Base-by-base conservation (phyloP, 1,284 basidiomycete genomes). In the Pascua guehoae region DNA sequence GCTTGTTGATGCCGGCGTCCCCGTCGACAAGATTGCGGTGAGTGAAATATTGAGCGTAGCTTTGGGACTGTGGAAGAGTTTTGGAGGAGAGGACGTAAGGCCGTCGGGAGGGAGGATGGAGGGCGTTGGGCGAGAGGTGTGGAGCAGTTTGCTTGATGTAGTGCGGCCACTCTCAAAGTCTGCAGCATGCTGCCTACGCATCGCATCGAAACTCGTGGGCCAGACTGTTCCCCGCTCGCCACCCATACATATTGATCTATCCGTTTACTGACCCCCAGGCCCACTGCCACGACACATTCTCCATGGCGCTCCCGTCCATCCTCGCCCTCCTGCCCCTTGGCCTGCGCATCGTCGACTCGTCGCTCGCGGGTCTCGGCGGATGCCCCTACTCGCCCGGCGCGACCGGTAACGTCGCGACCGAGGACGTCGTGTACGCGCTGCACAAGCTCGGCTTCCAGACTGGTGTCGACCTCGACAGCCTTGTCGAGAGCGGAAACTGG, bases 321-420 rank as follows among this genome's bases (percentile, higher is more conserved):
- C 65, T 81, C 8, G 67, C 79, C 39, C 68, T 79, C 15, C 72
- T 80, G 2, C 67, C 70, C 5, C 66, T 74, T 17, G 80, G 81
- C 10, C 78, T 94, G 4, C 56, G 66, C 4, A 78, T 79, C 2
- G 74, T 81, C 18, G 80, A 82, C 62, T 69, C 79, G 5, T 87
- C 88, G 2, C 84, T 96, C 7, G 90, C 86, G 5, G 92, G 93
- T 0, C 83, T 97, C 0, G 94, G 94, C 2, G 92, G 93, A 12
- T 97, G 94, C 69, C 93, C 94, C 1, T 98, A 93, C 76, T 92
- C 91, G 0, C 94, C 94, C 0, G 93, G 93, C 1, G 91, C 92
- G 5, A 93, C 89, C 0, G 91, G 91, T n/a, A 94, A 94, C 66
- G 88, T 93, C 32, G 87, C 89, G 0, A 94, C 91, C 0, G 92